Evolutionary conservation across 352 stramenopile species (phyloP), one percentile per base, ranked within the genome.

Genomic region (Pseudoperonospora humuli): DNA sequence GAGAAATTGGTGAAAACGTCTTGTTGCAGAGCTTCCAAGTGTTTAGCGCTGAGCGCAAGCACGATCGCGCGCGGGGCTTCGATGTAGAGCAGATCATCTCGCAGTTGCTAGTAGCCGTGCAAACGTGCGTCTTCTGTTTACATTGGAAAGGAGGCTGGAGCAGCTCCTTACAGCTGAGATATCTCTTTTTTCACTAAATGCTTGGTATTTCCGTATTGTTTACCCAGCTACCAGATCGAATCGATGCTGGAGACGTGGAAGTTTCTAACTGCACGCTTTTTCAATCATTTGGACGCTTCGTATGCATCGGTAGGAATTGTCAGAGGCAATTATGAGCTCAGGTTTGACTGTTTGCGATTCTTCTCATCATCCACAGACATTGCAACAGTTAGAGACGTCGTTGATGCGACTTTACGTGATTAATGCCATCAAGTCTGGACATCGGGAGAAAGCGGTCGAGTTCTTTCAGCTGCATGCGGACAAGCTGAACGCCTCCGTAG

Each of bases 261-360:
- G 26, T 91, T 91, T 45, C 66, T 91, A 36, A 70, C 56, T 3
- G 79, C 79, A 25, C 59, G 79, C 19, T 91, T 91, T 57, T 91
- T 91, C 49, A 74, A 75, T 46, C 75, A 84, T 13, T 54, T 91
- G 23, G 79, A 88, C 43, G 70, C 60, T 6, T 86, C 75, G n/a
- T 88, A 86, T 37, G 54, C 67, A 0, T 57, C 57, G 29, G 78
- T 91, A 63, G 39, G 24, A 10, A 9, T 17, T 62, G 7, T 38
- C 13, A n/a, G 2, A 3, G 0, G 14, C 14, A 35, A 4, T 45
- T 3, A 26, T 0, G 13, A 25, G 1, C 5, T 19, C 8, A n/a
- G 14, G 5, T n/a, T n/a, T n/a, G n/a, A n/a, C n/a, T n/a, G n/a
- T n/a, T n/a, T 31, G n/a, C 20, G 6, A 28, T 24, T 27, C 14